These are phyloP conservation scores for Camillea tinctor DNA, from an alignment of 2,329 filamentous ascomycete species.

Conservation along the genomic window DNA sequence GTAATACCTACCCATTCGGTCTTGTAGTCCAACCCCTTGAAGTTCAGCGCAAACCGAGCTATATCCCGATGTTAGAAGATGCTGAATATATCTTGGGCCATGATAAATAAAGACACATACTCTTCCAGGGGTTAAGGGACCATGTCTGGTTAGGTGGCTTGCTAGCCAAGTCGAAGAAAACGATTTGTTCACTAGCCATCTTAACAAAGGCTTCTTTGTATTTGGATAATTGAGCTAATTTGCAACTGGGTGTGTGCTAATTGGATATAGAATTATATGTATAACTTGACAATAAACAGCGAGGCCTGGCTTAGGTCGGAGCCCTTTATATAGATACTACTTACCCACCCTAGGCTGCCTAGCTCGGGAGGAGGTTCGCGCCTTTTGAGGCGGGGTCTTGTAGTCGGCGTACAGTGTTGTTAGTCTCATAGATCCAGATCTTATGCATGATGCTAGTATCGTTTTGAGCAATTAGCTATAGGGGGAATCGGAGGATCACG, in stretches of 20 bases:
- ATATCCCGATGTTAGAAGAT: slow-evolving; percentile 16
- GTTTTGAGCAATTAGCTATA: background rate
- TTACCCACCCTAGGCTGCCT: too few species aligned
- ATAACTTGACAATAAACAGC: too few species aligned
- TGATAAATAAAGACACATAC: slow-evolving; percentile 38
- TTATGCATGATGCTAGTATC: too few species aligned
- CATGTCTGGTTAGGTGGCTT: slow-evolving; percentile 49
- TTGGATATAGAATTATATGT: too few species aligned
- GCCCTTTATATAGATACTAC: too few species aligned
- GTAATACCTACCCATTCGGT: slow-evolving; percentile 57
- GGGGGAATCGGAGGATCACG: background rate
- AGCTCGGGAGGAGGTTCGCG: too few species aligned
- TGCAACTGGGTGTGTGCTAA: background rate
- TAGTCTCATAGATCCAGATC: too few species aligned
- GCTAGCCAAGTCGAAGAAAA: slow-evolving; percentile 63
- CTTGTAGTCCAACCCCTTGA: slow-evolving; percentile 64
- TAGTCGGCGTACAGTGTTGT: too few species aligned
- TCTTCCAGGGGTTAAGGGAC: slow-evolving; percentile 72
- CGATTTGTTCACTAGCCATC: slow-evolving; percentile 36
- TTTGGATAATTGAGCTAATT: background rate
- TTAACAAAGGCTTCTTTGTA: background rate
- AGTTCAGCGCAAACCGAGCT: slow-evolving; percentile 67
- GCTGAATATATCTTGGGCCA: background rate
- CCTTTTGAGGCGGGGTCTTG: too few species aligned
- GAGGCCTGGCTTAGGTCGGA: too few species aligned